Percentiles rank a stretch among this genome's conserved stretches.
phyloP scores from a whole-genome alignment of 306 rosid species.

The Rosa chinensis region DNA sequence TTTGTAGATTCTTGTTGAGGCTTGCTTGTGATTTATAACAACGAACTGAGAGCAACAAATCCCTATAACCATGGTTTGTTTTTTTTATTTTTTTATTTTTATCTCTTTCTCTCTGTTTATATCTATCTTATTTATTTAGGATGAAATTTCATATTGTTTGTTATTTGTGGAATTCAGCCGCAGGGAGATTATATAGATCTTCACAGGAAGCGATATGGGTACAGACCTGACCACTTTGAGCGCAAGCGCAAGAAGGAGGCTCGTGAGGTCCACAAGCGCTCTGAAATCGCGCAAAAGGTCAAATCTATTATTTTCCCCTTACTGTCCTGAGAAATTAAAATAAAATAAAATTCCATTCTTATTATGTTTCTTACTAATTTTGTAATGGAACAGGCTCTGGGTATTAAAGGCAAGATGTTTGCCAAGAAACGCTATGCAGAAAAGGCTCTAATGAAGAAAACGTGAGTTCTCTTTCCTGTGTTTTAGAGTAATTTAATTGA shows the following conservation, averaged over 20 bases:
- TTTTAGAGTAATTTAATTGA: neutral
- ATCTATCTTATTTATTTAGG: neutral
- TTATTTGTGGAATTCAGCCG: conserved; percentile 48
- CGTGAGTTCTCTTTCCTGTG: conserved; percentile 47
- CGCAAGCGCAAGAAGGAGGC: conserved; percentile 95
- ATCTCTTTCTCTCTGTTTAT: neutral
- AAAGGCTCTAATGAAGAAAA: conserved; percentile 83
- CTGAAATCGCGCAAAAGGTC: conserved; percentile 83
- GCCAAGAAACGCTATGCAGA: conserved; percentile 87
- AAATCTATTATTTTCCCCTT: neutral
- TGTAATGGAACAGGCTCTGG: conserved; percentile 52
- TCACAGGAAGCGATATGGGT: conserved; percentile 81
- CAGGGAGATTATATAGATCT: conserved; percentile 98
- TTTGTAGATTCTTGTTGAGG: neutral
- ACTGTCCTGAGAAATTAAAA: neutral
- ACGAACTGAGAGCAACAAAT: neutral
- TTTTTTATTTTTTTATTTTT: neutral
- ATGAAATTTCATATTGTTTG: neutral
- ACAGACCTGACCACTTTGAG: conserved; percentile 77
- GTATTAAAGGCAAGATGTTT: conserved; percentile 80
- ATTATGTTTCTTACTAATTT: conserved; percentile 9
- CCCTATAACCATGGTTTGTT: conserved; percentile 26
- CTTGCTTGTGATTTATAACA: neutral
- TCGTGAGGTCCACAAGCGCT: conserved; percentile 78
- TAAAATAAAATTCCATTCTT: neutral